Evolutionary conservation across 352 stramenopile species (phyloP).

Genomic region (Globisporangium iwayamae): DNA sequence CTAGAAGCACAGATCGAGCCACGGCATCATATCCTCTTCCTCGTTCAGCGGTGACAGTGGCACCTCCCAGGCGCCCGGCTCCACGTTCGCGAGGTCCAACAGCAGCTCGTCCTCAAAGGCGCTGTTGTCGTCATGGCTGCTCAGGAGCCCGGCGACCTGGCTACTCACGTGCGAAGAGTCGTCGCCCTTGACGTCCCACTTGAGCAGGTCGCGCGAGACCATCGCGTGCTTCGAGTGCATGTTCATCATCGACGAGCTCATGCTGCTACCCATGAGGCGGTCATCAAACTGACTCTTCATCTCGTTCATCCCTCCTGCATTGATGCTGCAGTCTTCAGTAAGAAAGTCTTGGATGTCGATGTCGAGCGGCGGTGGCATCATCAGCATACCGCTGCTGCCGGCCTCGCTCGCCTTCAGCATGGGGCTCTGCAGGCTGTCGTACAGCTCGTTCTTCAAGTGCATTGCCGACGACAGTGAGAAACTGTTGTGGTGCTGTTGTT

Average conservation of each 20-base stretch:
- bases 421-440: slow-evolving; percentile 18
- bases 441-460: slow-evolving; percentile 47
- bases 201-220: slow-evolving; percentile 67
- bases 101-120: slow-evolving; percentile 70
- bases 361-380: slow-evolving; percentile 36
- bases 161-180: slow-evolving; percentile 19
- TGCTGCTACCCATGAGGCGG: slow-evolving; percentile 22
- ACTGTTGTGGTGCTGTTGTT: slow-evolving; percentile 36
- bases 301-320: slow-evolving; percentile 30
- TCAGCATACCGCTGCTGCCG: neutral
- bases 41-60: slow-evolving; percentile 81
- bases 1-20: slow-evolving; percentile 83
- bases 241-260: slow-evolving; percentile 17
- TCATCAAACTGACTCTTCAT: slow-evolving; percentile 41
- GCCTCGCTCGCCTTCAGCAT: slow-evolving; percentile 31
- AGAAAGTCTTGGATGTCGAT: slow-evolving; percentile 82
- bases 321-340: slow-evolving; percentile 73
- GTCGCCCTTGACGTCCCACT: slow-evolving; percentile 42
- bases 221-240: slow-evolving; percentile 50
- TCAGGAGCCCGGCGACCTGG: slow-evolving; percentile 18
- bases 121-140: slow-evolving; percentile 30
- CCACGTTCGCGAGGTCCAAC: slow-evolving; percentile 66
- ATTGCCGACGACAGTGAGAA: slow-evolving; percentile 35
- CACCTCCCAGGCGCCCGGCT: slow-evolving; percentile 75
- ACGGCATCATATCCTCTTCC: slow-evolving; percentile 80